Percentiles rank a stretch among this genome's conserved stretches.
phyloP scores from a whole-genome alignment of 371 early-diverging fungal genomes.

The Mortierella sp. region DNA sequence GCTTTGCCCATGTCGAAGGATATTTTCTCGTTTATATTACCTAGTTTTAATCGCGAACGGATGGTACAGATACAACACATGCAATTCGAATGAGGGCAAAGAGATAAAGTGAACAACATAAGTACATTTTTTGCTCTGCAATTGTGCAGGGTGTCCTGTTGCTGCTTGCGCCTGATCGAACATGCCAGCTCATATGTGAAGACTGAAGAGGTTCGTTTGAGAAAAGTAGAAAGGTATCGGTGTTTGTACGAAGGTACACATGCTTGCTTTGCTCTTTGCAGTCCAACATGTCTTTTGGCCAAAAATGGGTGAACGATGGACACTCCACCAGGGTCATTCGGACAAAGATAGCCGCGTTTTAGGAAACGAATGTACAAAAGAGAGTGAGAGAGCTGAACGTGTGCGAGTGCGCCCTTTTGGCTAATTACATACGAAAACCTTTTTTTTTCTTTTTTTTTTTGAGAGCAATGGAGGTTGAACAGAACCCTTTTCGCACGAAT shows the following conservation, averaged over 20 bases:
- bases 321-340: background rate
- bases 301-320: constrained; percentile 1
- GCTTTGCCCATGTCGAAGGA: too few species aligned
- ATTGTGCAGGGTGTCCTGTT: background rate
- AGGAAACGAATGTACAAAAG: background rate
- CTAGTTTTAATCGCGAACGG: background rate
- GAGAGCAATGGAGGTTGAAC: background rate
- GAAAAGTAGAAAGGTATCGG: background rate
- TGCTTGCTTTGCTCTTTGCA: background rate
- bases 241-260: background rate
- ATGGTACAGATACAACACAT: background rate
- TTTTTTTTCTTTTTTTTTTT: background rate
- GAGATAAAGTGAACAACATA: background rate
- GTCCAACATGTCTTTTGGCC: background rate
- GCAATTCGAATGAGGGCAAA: background rate
- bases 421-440: constrained; percentile 5
- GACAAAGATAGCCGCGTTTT: constrained; percentile 6
- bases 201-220: background rate
- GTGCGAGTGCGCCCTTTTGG: background rate
- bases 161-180: background rate
- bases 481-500: constrained; percentile 11
- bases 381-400: background rate
- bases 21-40: background rate
- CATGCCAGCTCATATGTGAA: background rate
- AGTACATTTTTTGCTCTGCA: background rate